A percentile compares a stretch with the other conserved stretches of the same genome.
phyloP scores from a whole-genome alignment of 2,329 filamentous ascomycete genomes.

The Penicillium sp. region DNA sequence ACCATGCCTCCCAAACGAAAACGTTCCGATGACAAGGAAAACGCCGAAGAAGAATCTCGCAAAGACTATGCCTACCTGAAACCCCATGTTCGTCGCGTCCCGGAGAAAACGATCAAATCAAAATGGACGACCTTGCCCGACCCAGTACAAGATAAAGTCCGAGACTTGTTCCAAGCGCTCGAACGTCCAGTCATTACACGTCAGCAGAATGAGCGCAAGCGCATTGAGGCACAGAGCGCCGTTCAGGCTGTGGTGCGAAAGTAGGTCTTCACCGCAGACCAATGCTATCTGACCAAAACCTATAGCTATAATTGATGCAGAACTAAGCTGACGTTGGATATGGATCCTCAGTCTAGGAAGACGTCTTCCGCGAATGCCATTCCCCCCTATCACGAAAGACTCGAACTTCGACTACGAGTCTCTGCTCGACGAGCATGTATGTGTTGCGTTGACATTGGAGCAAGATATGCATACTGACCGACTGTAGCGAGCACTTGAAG shows the following conservation, averaged over 20 bases:
- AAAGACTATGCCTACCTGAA: conserved; percentile 39
- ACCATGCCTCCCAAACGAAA: conserved; percentile 29
- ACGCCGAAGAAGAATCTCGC: conserved; percentile 13
- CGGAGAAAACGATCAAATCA: conserved; percentile 41
- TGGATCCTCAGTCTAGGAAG: conserved; percentile 30
- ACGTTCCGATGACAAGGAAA: conserved; percentile 19
- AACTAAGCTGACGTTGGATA: neutral
- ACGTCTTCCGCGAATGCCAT: conserved; percentile 44
- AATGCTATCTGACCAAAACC: too few species aligned
- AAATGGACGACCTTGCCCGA: conserved; percentile 44
- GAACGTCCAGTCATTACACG: conserved; percentile 42
- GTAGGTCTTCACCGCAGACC: conserved; percentile 22
- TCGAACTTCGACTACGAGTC: conserved; percentile 42
- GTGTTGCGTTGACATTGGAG: conserved; percentile 7
- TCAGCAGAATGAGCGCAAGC: conserved; percentile 39
- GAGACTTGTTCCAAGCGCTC: conserved; percentile 38
- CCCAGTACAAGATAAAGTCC: conserved; percentile 39
- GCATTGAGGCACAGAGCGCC: conserved; percentile 40
- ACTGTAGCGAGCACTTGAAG: conserved; percentile 34
- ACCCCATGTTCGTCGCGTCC: conserved; percentile 38
- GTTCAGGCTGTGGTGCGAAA: conserved; percentile 40
- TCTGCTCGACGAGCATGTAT: conserved; percentile 40
- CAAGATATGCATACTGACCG: conserved; percentile 10
- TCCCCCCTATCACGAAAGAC: conserved; percentile 41
- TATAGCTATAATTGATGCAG: neutral